These are phyloP conservation scores for Aquilaria agallochum DNA, from an alignment of 441 rosid species.

Conservation along the genomic window DNA sequence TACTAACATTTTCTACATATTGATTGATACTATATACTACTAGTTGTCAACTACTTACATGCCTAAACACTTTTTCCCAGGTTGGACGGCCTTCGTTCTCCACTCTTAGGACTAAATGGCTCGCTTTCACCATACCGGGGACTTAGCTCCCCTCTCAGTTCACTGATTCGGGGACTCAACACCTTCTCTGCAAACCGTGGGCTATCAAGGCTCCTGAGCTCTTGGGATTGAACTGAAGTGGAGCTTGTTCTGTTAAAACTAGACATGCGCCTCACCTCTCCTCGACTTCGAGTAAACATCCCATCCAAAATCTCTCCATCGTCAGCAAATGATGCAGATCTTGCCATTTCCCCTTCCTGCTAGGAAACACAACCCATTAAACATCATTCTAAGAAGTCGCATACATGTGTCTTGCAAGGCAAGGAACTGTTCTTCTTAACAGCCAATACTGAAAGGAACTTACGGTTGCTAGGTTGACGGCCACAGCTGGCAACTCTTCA, in stretches of 20 bases:
- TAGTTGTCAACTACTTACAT: background rate
- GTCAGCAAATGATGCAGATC: slow-evolving; percentile 51
- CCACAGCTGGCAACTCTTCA: slow-evolving; percentile 62
- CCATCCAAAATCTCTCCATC: slow-evolving; percentile 62
- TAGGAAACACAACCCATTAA: slow-evolving; percentile 4
- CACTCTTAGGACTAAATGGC: slow-evolving; percentile 54
- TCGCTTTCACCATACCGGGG: slow-evolving; percentile 50
- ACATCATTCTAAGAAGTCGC: background rate
- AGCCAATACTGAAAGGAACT: slow-evolving; percentile 10
- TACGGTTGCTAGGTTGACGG: slow-evolving; percentile 53
- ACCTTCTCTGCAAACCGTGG: slow-evolving; percentile 53
- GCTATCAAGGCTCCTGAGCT: slow-evolving; percentile 46
- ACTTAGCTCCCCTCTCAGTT: slow-evolving; percentile 47
- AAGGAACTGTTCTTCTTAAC: background rate
- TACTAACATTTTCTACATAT: too few species aligned
- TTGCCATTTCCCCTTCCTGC: slow-evolving; percentile 54
- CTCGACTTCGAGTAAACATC: slow-evolving; percentile 60
- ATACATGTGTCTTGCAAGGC: background rate
- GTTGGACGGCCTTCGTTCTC: slow-evolving; percentile 52
- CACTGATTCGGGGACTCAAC: slow-evolving; percentile 52
- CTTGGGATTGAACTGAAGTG: slow-evolving; percentile 36
- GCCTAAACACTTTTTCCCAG: slow-evolving; percentile 56
- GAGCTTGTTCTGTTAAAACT: slow-evolving; percentile 35
- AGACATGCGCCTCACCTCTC: slow-evolving; percentile 51
- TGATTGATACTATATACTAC: too few species aligned